Evolutionary conservation across 2,329 filamentous ascomycete species (phyloP), one percentile per base, ranked within the genome.

Genomic region (Epichloe sp.): DNA sequence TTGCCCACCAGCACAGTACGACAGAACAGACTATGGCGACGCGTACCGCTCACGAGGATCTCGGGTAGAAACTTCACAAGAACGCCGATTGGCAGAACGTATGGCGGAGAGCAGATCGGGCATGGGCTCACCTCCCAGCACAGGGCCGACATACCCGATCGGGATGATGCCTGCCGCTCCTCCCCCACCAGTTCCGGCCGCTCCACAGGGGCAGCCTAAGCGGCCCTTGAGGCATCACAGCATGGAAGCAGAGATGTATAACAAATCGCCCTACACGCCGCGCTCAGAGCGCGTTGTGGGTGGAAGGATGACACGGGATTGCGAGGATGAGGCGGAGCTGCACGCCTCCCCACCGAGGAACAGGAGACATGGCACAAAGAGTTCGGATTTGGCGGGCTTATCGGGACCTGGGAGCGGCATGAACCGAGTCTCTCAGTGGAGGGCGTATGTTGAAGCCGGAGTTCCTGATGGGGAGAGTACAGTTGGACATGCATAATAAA

Each of bases 401-500:
- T 68, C 65, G 40, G 71, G 64, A 31, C 71, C 68, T 1, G 55
- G 54, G 5, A 65, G 68, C 36, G 74, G 74, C 10, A 67, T 71
- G 67, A 66, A 71, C 55, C 66, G 75, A 6, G 74, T 78, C 17
- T 64, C 62, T 43, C 71, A 75, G 52, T 78, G 75, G 75, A 66
- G 66, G 53, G 68, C 63, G 41, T 74, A 73, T 60, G 71, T 78
- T 15, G 67, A 69, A 54, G 68, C 68, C 6, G 73, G 72, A 4
- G 55, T 62, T 40, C 68, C 70, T 42, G 67, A 69, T 41, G 62
- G 58, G 26, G 65, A 67, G 48, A 46, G 49, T 7, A 50, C 47
- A 26, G 34, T 38, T 17, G 47, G 49, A 10, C 54, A 56, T 31
- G 49, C 46, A n/a, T 51, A 50, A 43, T 31, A 26, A 14, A 14